Conservation (phyloP, 352 stramenopile genomes). For the Peronospora destructor region DNA sequence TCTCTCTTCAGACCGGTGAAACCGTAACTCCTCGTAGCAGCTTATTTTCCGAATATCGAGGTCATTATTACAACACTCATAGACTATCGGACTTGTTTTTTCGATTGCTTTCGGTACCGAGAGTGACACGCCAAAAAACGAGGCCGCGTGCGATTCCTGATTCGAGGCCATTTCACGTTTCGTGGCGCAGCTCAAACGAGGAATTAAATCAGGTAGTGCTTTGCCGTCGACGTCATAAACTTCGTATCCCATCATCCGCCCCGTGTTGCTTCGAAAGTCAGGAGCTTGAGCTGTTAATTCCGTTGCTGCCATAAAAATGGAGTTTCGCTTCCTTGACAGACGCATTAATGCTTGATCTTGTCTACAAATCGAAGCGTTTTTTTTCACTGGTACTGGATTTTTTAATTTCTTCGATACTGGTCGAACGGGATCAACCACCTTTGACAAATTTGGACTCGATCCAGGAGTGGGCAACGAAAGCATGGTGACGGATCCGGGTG, state of each 20-base stretch:
- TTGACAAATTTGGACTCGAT: constrained; percentile 7
- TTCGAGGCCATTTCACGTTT: constrained; percentile 24
- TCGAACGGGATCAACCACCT: not conserved
- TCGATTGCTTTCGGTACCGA: constrained; percentile 15
- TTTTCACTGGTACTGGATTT: constrained; percentile 39
- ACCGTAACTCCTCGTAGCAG: constrained; percentile 40
- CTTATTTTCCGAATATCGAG: constrained; percentile 12
- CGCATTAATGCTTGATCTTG: constrained; percentile 46
- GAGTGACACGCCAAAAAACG: constrained; percentile 36
- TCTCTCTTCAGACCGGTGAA: constrained; percentile 31
- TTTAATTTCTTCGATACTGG: constrained; percentile 31
- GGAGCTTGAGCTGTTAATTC: constrained; percentile 13
- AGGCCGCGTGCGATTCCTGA: constrained; percentile 13
- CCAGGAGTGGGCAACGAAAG: constrained; percentile 6
- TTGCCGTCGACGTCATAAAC: constrained; percentile 27
- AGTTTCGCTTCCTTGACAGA: constrained; percentile 50
- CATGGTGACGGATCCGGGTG: not conserved
- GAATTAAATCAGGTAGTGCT: constrained; percentile 24
- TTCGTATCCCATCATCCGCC: constrained; percentile 26
- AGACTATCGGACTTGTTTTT: constrained; percentile 1
- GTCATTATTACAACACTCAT: constrained; percentile 1
- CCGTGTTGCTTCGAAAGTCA: constrained; percentile 5
- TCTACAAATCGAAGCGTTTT: constrained; percentile 15
- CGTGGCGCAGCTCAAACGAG: constrained; percentile 27
- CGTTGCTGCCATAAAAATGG: constrained; percentile 31